phyloP scores from a whole-genome alignment of 176 grass and related monocot genomes.

The Ampelocalamus luodianensis region DNA sequence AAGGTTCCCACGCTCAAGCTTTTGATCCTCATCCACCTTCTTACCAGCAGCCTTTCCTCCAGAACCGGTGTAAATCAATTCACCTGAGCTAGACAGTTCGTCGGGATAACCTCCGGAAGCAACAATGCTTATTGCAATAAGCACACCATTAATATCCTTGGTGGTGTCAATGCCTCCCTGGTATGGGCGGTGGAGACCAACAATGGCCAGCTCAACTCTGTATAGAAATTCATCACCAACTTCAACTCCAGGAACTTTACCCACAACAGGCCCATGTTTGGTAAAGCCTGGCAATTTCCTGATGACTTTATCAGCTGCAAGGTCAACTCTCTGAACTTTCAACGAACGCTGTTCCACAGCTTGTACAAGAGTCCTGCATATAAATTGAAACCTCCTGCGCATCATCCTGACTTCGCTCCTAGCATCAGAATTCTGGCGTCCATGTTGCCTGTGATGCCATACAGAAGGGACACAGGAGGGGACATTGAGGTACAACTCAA shows the following conservation, averaged over 20 bases:
- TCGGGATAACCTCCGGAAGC: constrained; percentile 78
- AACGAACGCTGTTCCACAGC: constrained; percentile 35
- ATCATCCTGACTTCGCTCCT: constrained; percentile 52
- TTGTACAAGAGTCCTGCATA: constrained; percentile 61
- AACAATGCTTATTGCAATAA: constrained; percentile 73
- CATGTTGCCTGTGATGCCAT: constrained; percentile 14
- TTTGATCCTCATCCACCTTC: constrained; percentile 66
- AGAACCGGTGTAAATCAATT: constrained; percentile 81
- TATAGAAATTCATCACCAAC: constrained; percentile 85
- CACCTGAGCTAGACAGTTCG: constrained; percentile 62
- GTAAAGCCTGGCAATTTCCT: constrained; percentile 49
- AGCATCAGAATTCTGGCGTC: constrained; percentile 34
- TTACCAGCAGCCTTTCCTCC: constrained; percentile 65
- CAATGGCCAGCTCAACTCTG: constrained; percentile 65
- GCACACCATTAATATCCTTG: constrained; percentile 36
- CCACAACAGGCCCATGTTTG: constrained; percentile 51
- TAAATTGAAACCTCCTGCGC: constrained; percentile 50
- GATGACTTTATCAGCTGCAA: constrained; percentile 50
- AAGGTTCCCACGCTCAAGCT: constrained; percentile 67
- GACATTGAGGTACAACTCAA: constrained; percentile 38
- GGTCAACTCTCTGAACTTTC: constrained; percentile 52
- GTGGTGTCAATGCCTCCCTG: constrained; percentile 70
- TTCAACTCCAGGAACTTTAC: constrained; percentile 72
- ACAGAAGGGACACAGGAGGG: constrained; percentile 30
- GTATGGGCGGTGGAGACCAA: constrained; percentile 69